A percentile compares a stretch with the other conserved stretches of the same genome.
These are phyloP conservation scores for Termitomyces sp. DNA, from an alignment of 768 basidiomycete genomes.

Conservation along the genomic window DNA sequence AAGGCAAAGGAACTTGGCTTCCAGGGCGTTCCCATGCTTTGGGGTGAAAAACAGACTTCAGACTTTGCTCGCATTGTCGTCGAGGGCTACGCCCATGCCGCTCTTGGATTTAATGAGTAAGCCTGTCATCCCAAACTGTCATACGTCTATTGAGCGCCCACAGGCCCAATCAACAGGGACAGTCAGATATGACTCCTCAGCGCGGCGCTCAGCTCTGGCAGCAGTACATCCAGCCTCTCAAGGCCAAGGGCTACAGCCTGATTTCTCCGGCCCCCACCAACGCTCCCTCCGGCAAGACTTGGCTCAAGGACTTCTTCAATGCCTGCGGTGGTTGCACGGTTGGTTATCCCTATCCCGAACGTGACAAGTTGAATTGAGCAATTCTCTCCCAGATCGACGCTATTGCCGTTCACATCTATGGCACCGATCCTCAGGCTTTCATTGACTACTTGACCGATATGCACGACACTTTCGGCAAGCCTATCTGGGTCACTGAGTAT, in stretches of 20 bases:
- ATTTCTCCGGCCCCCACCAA: slow-evolving; percentile 70
- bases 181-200: slow-evolving; percentile 58
- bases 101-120: slow-evolving; percentile 76
- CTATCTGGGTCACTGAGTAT: slow-evolving; percentile 68
- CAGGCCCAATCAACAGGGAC: slow-evolving; percentile 67
- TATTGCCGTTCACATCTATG: slow-evolving; percentile 72
- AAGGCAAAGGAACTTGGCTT: slow-evolving; percentile 44
- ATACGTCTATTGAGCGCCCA: slow-evolving; percentile 1
- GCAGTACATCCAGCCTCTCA: slow-evolving; percentile 59
- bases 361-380: neutral
- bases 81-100: slow-evolving; percentile 48
- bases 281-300: slow-evolving; percentile 52
- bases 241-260: slow-evolving; percentile 52
- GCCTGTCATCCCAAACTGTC: slow-evolving; percentile 18
- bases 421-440: slow-evolving; percentile 44
- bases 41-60: slow-evolving; percentile 53
- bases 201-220: slow-evolving; percentile 57
- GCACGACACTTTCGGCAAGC: slow-evolving; percentile 40
- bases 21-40: slow-evolving; percentile 64
- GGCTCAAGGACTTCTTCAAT: slow-evolving; percentile 61
- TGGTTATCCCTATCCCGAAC: slow-evolving; percentile 25
- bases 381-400: slow-evolving; percentile 44
- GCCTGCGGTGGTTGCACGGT: slow-evolving; percentile 56
- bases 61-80: slow-evolving; percentile 49
- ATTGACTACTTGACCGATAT: slow-evolving; percentile 48